Evolutionary conservation across 1,284 basidiomycete genomes (phyloP).

Genomic region (Tetrapyrgos nigripes): DNA sequence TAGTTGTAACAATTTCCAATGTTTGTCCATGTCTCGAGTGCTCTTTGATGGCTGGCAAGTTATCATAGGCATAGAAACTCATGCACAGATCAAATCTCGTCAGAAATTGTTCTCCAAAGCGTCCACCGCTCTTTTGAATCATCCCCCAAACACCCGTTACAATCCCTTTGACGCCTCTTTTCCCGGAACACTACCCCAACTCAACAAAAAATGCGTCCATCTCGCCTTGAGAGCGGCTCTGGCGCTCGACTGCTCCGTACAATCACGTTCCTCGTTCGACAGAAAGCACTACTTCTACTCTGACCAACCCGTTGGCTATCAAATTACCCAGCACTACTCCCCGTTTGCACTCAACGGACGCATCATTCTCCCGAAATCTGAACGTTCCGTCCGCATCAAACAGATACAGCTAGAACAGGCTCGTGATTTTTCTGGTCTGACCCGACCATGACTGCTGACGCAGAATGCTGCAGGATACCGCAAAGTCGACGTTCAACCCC

Average conservation of each 20-base stretch:
- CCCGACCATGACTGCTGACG: conserved; percentile 8
- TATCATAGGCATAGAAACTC: conserved; percentile 94
- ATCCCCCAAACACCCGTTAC: conserved; percentile 79
- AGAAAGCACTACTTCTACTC: conserved; percentile 99
- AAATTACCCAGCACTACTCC: conserved; percentile 93
- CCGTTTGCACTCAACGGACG: conserved; percentile 48
- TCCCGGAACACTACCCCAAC: conserved; percentile 87
- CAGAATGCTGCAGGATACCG: conserved; percentile 81
- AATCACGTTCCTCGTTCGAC: conserved; percentile 85
- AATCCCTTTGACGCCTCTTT: conserved; percentile 89
- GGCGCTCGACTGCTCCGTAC: conserved; percentile 80
- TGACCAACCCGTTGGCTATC: conserved; percentile 93
- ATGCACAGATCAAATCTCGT: conserved; percentile 90
- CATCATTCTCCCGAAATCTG: conserved; percentile 55
- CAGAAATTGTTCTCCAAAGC: conserved; percentile 91
- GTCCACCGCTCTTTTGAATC: conserved; percentile 28
- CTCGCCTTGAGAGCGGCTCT: conserved; percentile 85
- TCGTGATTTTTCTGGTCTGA: conserved; percentile 19
- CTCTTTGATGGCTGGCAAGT: conserved; percentile 72
- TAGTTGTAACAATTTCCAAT: too few relatives aligned
- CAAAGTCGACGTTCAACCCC: conserved; percentile 82
- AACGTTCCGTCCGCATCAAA: conserved; percentile 75
- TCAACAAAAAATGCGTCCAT: conserved; percentile 84
- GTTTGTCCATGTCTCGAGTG: conserved; percentile 25
- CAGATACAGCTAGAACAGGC: conserved; percentile 98